A percentile compares a stretch with the other conserved stretches of the same genome.
Conservation (phyloP, 768 basidiomycete species). For the Kwoniella mangroviensis region DNA sequence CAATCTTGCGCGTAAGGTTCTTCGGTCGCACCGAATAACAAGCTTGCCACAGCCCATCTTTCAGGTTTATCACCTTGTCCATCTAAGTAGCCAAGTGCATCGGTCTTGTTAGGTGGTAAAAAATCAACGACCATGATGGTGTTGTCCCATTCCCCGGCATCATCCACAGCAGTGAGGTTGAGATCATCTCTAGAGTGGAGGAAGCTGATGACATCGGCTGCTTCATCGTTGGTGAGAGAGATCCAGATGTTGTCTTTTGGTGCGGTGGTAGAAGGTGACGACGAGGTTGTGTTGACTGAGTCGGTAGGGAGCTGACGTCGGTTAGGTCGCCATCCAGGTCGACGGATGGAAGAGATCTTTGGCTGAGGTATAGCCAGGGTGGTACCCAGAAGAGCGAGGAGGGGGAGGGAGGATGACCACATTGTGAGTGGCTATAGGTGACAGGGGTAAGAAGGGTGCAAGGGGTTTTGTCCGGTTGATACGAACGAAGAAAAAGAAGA, state of each 20-base stretch:
- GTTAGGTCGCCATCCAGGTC: slow-evolving; percentile 17
- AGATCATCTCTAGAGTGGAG: slow-evolving; percentile 34
- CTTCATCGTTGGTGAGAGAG: slow-evolving; percentile 37
- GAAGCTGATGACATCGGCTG: slow-evolving; percentile 32
- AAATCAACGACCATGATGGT: slow-evolving; percentile 35
- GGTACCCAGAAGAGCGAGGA: slow-evolving; percentile 10
- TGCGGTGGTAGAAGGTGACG: slow-evolving; percentile 26
- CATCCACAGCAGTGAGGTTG: slow-evolving; percentile 35
- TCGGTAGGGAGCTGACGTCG: slow-evolving; percentile 7
- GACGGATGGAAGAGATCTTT: slow-evolving; percentile 18
- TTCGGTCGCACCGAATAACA: slow-evolving; percentile 36
- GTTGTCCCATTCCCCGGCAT: slow-evolving; percentile 30
- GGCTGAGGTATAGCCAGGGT: slow-evolving; percentile 15
- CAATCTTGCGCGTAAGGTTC: slow-evolving; percentile 41
- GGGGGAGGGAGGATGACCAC: slow-evolving; percentile 11
- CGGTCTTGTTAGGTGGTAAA: slow-evolving; percentile 32
- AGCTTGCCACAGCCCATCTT: slow-evolving; percentile 37
- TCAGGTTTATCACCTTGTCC: slow-evolving; percentile 27
- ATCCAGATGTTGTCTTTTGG: slow-evolving; percentile 32
- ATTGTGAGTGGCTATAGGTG: slow-evolving; percentile 1
- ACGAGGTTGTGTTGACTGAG: slow-evolving; percentile 3
- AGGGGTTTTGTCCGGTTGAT: not conserved
- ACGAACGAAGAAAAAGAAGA: not conserved
- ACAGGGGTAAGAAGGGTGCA: not conserved
- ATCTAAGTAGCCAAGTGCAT: slow-evolving; percentile 35